Conservation (phyloP, 805 yeast species). For the Nakazawaea pomicola region DNA sequence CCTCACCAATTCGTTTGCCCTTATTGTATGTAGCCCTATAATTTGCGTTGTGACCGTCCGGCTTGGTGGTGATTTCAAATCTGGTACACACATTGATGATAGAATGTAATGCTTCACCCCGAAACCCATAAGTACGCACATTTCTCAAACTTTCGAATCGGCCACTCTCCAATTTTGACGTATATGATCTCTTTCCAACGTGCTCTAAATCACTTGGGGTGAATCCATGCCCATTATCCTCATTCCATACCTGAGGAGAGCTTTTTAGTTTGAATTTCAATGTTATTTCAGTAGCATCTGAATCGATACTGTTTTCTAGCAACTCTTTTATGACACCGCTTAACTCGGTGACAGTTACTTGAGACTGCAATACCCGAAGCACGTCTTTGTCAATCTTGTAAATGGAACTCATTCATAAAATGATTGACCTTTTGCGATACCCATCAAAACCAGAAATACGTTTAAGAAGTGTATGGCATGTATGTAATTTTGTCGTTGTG, state of each 20-base stretch:
- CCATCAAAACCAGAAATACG: no score
- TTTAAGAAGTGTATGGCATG: no score
- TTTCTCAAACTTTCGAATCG: constrained; percentile 31
- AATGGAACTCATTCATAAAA: no score
- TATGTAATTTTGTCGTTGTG: no score
- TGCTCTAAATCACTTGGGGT: constrained; percentile 36
- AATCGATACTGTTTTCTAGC: constrained; percentile 51
- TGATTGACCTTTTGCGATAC: no score
- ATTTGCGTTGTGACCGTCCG: constrained; percentile 22
- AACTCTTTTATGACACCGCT: constrained; percentile 43
- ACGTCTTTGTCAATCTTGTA: constrained; percentile 2
- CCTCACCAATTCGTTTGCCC: constrained; percentile 14
- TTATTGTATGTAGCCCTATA: constrained; percentile 20
- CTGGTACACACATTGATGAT: constrained; percentile 41
- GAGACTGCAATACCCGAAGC: constrained; percentile 15
- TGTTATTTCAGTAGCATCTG: constrained; percentile 36
- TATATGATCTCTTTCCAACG: constrained; percentile 44
- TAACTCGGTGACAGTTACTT: constrained; percentile 29
- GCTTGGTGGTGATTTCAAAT: constrained; percentile 44
- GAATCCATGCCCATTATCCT: constrained; percentile 76
- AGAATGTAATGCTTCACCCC: constrained; percentile 66
- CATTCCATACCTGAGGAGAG: constrained; percentile 32
- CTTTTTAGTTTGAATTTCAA: constrained; percentile 23
- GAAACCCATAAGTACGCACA: constrained; percentile 53
- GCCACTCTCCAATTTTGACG: constrained; percentile 43